Percentiles rank a stretch among this genome's conserved stretches.
These are phyloP conservation scores for Annona squamosa DNA, from an alignment of 164 flowering plant species.

Conservation along the genomic window DNA sequence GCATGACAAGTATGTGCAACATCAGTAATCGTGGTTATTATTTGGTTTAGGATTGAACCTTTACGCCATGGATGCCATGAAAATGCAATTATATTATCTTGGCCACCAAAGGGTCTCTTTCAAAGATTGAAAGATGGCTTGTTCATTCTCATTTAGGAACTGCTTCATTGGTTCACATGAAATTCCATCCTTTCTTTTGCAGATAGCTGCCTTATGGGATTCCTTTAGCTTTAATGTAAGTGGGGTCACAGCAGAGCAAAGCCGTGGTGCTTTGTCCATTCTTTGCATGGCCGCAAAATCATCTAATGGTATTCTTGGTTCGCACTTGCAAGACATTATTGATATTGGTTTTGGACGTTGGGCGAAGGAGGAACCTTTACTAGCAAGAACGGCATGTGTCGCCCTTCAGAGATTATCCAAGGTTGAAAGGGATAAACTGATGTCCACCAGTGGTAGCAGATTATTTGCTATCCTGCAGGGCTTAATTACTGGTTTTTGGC, in stretches of 20 bases:
- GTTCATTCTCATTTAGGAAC: background rate
- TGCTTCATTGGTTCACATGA: background rate
- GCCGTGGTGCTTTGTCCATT: constrained; percentile 88
- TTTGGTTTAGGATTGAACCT: too few species aligned
- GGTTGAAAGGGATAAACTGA: constrained; percentile 66
- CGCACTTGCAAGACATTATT: constrained; percentile 78
- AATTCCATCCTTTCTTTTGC: constrained; percentile 20
- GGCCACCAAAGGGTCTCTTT: background rate
- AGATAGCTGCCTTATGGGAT: constrained; percentile 97
- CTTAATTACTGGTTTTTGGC: constrained; percentile 62
- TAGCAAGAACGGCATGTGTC: constrained; percentile 86
- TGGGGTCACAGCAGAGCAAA: constrained; percentile 88
- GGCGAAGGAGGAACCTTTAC: constrained; percentile 91
- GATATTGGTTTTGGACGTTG: constrained; percentile 98
- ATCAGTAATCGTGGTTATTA: too few species aligned
- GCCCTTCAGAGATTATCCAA: constrained; percentile 81
- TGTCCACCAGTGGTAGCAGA: constrained; percentile 50
- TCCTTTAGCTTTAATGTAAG: constrained; percentile 80
- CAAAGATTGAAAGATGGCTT: background rate
- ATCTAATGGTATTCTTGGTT: constrained; percentile 52
- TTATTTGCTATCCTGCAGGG: constrained; percentile 63
- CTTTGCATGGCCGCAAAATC: constrained; percentile 97
- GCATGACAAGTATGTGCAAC: too few species aligned
- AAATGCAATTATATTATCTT: too few species aligned
- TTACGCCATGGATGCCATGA: too few species aligned